Base-by-base conservation (phyloP, 2,329 filamentous ascomycete genomes). In the Stachybotrys chlorohalonatus region DNA sequence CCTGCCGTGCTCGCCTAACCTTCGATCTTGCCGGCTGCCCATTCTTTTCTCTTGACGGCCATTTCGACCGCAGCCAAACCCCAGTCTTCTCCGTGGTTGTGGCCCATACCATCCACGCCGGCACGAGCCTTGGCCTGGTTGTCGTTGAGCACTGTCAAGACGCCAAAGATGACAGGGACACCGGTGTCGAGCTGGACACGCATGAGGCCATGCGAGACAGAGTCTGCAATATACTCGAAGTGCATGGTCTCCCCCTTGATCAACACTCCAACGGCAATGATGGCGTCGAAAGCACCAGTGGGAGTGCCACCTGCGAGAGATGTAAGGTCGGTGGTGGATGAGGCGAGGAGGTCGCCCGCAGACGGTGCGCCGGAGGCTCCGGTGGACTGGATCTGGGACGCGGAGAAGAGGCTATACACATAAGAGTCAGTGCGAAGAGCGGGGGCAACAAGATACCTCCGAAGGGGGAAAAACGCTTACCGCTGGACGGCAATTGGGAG, bases 181-280 rank as follows among this genome's bases (percentile, higher is more conserved):
- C 90, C 89, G 9, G 84, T 85, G 69, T 99, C 93, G 54, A 97
- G 78, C 71, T 95, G 91, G 56, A 97, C 85, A 60, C 90, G 85
- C 94, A 99, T 99, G 57, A 99, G 79, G 7, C 90, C 94, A 58
- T 96, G 90, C 55, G 85, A 90, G 7, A 95, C 91, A 47, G 90
- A 84, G 60, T 97, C 94, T 47, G 92, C 82, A 64, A 99, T 99
- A 75, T 99, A 97, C 75, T 99, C 94, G 67, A 99, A 99, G 75
- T 99, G 94, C 91, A 96, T 96, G 7, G 94, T 97, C 74, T 95
- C 89, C 70, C 94, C 94, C 78, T 99, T 99, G 76, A 99, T 96
- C 57, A 99, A 83, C 55, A 96, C 92, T 54, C 94, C 94, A 62
- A 99, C 89, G 53, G 94, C 91, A 61, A 99, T 92, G 59, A 99